phyloP scores from a whole-genome alignment of 176 grass and related monocot species.

The Cymbopogon citratus region DNA sequence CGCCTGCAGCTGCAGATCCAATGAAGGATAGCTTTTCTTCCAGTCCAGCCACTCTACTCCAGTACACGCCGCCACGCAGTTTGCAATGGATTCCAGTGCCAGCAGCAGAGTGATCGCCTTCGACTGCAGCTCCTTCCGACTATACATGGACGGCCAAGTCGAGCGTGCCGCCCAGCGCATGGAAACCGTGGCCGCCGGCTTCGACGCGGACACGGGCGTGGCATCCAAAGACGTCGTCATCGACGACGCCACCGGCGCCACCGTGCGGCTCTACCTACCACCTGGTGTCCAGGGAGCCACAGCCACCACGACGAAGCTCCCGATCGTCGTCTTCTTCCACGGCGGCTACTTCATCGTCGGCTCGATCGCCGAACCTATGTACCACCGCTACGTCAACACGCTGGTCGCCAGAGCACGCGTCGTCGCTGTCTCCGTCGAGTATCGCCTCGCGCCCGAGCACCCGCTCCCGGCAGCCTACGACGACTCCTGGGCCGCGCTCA shows the following conservation, averaged over 20 bases:
- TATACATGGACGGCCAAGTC: constrained; percentile 35
- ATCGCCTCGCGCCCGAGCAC: constrained; percentile 70
- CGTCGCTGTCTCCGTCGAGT: constrained; percentile 54
- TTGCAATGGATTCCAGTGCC: constrained; percentile 28
- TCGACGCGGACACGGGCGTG: constrained; percentile 33
- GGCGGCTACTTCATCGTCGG: constrained; percentile 59
- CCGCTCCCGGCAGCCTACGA: constrained; percentile 51
- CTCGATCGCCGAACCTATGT: constrained; percentile 1
- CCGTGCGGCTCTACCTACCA: constrained; percentile 32
- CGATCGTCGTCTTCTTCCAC: constrained; percentile 54
- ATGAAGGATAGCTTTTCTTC: not conserved
- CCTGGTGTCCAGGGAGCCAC: no score
- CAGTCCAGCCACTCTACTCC: not conserved
- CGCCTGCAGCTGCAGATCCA: not conserved
- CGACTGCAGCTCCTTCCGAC: not conserved
- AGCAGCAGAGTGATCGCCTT: constrained; percentile 18
- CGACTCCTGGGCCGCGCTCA: constrained; percentile 54
- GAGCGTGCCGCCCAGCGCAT: not conserved
- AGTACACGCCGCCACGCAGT: not conserved
- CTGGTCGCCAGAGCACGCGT: constrained; percentile 26
- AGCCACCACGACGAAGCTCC: constrained; percentile 10
- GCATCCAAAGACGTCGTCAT: constrained; percentile 32
- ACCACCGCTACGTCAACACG: constrained; percentile 43
- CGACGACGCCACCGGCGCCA: constrained; percentile 25
- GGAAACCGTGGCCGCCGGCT: constrained; percentile 23